Percentiles rank a stretch among this genome's conserved stretches.
These are phyloP conservation scores for Coniochaeta sp. DNA, from an alignment of 2,329 filamentous ascomycete genomes.

Conservation along the genomic window DNA sequence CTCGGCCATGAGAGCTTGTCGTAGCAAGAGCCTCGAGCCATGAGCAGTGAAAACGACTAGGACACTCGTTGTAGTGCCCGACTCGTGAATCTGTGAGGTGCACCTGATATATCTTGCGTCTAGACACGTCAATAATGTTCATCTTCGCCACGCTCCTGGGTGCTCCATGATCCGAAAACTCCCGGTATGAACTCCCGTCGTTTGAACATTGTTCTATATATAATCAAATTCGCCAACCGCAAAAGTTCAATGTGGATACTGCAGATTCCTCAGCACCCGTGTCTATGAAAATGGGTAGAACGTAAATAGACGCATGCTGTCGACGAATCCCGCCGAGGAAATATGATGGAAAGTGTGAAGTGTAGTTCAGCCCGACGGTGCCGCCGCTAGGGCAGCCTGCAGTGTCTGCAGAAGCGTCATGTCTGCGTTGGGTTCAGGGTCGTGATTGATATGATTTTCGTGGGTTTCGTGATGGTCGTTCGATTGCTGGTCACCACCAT, in stretches of 20 bases:
- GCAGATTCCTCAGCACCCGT: not conserved
- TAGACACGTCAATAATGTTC: not conserved
- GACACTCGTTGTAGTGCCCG: not conserved
- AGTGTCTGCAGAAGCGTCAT: constrained; percentile 5
- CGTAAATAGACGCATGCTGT: not conserved
- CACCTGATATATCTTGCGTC: not conserved
- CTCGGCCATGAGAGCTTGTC: not conserved
- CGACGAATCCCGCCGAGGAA: not conserved
- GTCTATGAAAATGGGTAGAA: not conserved
- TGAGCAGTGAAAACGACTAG: not conserved
- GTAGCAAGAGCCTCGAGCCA: not conserved
- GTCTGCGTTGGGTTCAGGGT: not conserved
- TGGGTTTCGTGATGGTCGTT: not conserved
- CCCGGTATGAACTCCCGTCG: not conserved
- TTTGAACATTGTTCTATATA: not conserved
- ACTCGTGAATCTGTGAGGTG: not conserved
- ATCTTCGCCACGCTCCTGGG: not conserved
- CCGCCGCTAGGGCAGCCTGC: constrained; percentile 1
- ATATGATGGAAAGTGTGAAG: not conserved
- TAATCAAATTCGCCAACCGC: not conserved
- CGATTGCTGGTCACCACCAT: not conserved
- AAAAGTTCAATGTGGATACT: not conserved
- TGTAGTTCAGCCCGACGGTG: not conserved
- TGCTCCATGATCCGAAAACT: not conserved
- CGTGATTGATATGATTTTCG: not conserved